Base-by-base conservation (phyloP, 148 eudicot genomes). In the Polygonum maritimum region DNA sequence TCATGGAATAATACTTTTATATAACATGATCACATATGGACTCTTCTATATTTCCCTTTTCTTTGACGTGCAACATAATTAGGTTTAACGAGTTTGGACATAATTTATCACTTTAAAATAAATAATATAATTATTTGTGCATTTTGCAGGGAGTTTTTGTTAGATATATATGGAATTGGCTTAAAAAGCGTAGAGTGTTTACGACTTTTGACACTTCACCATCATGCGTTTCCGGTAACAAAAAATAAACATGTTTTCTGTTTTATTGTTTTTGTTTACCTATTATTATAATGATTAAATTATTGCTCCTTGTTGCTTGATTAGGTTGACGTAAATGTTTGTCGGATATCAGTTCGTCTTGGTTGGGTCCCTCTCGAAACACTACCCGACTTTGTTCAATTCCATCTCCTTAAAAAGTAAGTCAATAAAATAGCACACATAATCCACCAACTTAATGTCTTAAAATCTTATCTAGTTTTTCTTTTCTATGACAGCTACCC, bases 181-280 rank as follows among this genome's bases (percentile, higher is more conserved):
- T 58, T 86, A 67, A 86, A 86, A 78, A 83, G 86, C 65, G 81
- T 51, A 67, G 85, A 83, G n/a, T 86, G 88, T 51, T 75, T 86
- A 51, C 81, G 85, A 52, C 86, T 86, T 54, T 73, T 86, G 67
- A 80, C 85, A 14, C 87, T 86, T 67, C 77, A 45, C 15, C 89
- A 87, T 44, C 86, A 74, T 21, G 86, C 89, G 44, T 87, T 87
- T 62, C 89, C 89, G 13, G 89, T 87, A 86, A 80, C n/a, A 15
- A 7, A 51, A 51, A 2, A 12, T 1, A 54, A 21, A 33, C 2
- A 7, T 3, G 3, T 71, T 18, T 16, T n/a, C 2, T 14, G 7
- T 7, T n/a, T n/a, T n/a, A n/a, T n/a, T n/a, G n/a, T n/a, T n/a
- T n/a, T n/a, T n/a, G n/a, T n/a, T n/a, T n/a, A 7, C 5, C 9